Base-by-base conservation (phyloP, 108 stramenopile species). In the Conticribra weissflogii region DNA sequence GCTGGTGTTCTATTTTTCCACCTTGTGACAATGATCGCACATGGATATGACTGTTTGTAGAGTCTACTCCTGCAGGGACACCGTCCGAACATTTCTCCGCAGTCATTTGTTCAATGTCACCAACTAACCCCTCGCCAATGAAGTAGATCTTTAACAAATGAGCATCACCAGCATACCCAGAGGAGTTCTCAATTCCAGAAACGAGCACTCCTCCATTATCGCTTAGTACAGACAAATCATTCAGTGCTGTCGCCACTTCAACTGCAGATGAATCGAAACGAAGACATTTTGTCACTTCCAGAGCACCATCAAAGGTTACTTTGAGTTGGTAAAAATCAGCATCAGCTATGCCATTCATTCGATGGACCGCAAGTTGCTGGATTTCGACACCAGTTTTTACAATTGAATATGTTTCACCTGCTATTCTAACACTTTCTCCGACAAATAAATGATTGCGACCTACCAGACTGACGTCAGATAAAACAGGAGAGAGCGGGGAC, bases 71-170 rank as follows among this genome's bases (percentile, higher is more conserved):
- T 55, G 44, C 56, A 30, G 54, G 71, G 47, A 77, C 27, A 45
- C 65, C 57, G n/a, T 14, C 25, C 31, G 71, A 34, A 24, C 81
- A 82, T 34, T 49, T 33, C 55, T 72, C 63, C 30, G 70, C 74
- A 4, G 51, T 51, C 34, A 87, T 78, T 44, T 86, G 60, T 28
- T 66, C 67, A 3, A 94, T 79, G 60, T 94, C 84, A 30, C 91
- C 88, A 15, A 72, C 32, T 21, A 91, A 54, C 7, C 46, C 60
- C 17, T 52, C 71, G 8, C 90, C 88, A 54, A 64, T 54, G 50
- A 92, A 94, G 74, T 89, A 91, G 29, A 94, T 68, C 22, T 72
- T 72, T 71, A 82, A 92, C n/a, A 86, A 41, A 71, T 88, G 92
- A 45, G 89, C 83, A 58, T 84, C 68, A 24, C 81, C 85, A 56